phyloP scores from a whole-genome alignment of 768 basidiomycete species.

The Mycena olivaceomarginata region DNA sequence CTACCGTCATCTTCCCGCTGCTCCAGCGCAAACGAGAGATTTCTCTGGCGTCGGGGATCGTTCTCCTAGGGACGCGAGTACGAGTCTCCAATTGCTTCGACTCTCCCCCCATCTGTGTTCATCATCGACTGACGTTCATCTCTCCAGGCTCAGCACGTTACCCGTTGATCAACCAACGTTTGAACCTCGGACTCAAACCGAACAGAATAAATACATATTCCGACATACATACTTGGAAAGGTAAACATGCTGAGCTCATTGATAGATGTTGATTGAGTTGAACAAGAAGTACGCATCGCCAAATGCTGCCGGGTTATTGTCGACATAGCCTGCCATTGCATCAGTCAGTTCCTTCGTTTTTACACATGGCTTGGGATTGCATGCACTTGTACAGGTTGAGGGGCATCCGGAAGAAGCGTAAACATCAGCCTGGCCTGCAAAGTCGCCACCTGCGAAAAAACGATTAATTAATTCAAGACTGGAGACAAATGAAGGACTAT shows the following conservation, averaged over 20 bases:
- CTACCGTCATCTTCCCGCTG: not conserved
- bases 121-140: not conserved
- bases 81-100: not conserved
- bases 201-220: no score
- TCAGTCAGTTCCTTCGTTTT: not conserved
- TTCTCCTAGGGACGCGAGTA: not conserved
- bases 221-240: no score
- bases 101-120: not conserved
- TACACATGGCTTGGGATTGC: not conserved
- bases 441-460: conserved; percentile 65
- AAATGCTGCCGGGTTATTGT: conserved; percentile 79
- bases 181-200: no score
- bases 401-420: conserved; percentile 73
- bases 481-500: not conserved
- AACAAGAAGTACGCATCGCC: conserved; percentile 82
- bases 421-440: conserved; percentile 67
- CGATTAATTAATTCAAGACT: not conserved
- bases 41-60: no score
- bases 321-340: conserved; percentile 69
- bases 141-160: not conserved
- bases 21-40: not conserved
- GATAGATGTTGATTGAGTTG: conserved; percentile 68
- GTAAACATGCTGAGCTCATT: not conserved
- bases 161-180: no score
- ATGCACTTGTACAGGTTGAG: conserved; percentile 74